These are phyloP conservation scores for Aspergillus floridensis DNA, from an alignment of 2,329 filamentous ascomycete species.

Conservation along the genomic window DNA sequence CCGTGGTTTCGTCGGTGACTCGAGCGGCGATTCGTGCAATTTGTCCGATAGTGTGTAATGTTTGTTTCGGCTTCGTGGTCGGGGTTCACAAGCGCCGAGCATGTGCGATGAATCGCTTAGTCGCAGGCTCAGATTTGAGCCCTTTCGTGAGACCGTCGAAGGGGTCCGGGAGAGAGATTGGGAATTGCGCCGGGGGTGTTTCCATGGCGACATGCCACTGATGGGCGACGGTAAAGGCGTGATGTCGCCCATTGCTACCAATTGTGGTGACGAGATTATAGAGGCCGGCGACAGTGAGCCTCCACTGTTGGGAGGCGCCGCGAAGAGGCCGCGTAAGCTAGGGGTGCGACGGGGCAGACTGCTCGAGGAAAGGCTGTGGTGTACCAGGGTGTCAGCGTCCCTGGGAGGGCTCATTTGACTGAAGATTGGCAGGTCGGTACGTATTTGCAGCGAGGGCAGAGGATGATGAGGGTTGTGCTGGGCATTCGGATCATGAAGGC, in stretches of 20 bases:
- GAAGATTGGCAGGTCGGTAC: constrained; percentile 31
- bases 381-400: constrained; percentile 35
- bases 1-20: constrained; percentile 10
- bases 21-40: constrained; percentile 12
- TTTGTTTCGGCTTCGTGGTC: constrained; percentile 31
- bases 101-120: constrained; percentile 37
- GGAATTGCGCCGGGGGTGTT: constrained; percentile 57
- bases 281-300: constrained; percentile 60
- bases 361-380: constrained; percentile 42
- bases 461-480: constrained; percentile 11
- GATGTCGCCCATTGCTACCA: constrained; percentile 73
- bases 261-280: constrained; percentile 67
- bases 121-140: constrained; percentile 35
- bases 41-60: constrained; percentile 44
- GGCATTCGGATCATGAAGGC: constrained; percentile 13
- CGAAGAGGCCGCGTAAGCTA: constrained; percentile 43
- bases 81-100: constrained; percentile 30
- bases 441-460: constrained; percentile 34
- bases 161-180: constrained; percentile 43
- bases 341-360: constrained; percentile 46
- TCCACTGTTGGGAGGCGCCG: constrained; percentile 38
- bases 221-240: constrained; percentile 77
- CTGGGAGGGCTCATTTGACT: constrained; percentile 29
- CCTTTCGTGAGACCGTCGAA: constrained; percentile 40
- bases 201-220: constrained; percentile 39